These are phyloP conservation scores for Fusarium equiseti DNA, from an alignment of 2,329 filamentous ascomycete genomes.

Conservation along the genomic window DNA sequence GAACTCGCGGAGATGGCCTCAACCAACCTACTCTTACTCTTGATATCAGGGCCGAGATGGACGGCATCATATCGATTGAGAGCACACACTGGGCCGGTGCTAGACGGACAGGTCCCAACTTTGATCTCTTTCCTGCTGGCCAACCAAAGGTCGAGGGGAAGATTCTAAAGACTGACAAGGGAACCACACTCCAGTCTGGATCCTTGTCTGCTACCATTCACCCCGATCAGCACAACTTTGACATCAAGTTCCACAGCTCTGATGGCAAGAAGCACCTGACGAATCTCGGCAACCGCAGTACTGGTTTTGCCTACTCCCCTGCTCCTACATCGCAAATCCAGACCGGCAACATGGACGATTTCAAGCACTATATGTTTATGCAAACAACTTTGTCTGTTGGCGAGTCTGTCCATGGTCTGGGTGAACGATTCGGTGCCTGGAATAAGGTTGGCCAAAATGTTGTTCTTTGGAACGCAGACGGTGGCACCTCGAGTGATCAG, in stretches of 20 bases:
- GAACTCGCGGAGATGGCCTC: conserved; percentile 65
- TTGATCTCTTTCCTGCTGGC: conserved; percentile 55
- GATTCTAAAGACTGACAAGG: conserved; percentile 50
- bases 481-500: conserved; percentile 76
- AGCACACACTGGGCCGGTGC: conserved; percentile 56
- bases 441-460: conserved; percentile 81
- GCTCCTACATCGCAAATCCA: conserved; percentile 52
- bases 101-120: conserved; percentile 54
- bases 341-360: conserved; percentile 55
- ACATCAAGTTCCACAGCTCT: conserved; percentile 55
- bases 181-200: conserved; percentile 53
- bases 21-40: conserved; percentile 66
- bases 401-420: conserved; percentile 79
- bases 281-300: conserved; percentile 54
- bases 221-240: conserved; percentile 53
- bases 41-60: conserved; percentile 53
- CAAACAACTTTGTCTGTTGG: conserved; percentile 67
- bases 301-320: conserved; percentile 55
- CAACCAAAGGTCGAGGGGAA: conserved; percentile 48
- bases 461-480: conserved; percentile 72
- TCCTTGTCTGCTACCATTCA: conserved; percentile 53
- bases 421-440: conserved; percentile 81
- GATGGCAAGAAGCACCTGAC: conserved; percentile 55
- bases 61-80: conserved; percentile 57
- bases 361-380: conserved; percentile 68